Evolutionary conservation across 768 basidiomycete genomes (phyloP).

Genomic region (Boletus rex-veris): DNA sequence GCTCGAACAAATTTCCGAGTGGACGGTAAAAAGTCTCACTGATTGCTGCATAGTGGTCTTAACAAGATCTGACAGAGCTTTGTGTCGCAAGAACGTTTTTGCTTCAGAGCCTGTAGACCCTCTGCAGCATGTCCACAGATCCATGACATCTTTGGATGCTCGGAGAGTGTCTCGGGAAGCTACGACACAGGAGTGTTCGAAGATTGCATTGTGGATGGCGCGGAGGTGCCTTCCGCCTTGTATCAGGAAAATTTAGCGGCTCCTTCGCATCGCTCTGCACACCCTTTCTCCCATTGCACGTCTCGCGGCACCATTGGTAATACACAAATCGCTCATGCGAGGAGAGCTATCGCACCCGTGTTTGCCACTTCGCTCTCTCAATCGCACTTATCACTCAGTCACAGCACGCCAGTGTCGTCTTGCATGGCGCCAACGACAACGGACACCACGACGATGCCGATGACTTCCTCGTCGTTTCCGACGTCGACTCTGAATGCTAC

Average conservation of each 20-base stretch:
- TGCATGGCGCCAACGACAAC: conserved; percentile 1
- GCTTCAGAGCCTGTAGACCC: conserved; percentile 68
- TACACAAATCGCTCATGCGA: conserved; percentile 29
- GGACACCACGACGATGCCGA: conserved; percentile 1
- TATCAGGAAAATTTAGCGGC: conserved; percentile 57
- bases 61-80: conserved; percentile 47
- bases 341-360: conserved; percentile 23
- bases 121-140: conserved; percentile 57
- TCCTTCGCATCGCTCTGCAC: conserved; percentile 53
- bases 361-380: background rate
- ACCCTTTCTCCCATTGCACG: conserved; percentile 59
- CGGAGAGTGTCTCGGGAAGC: conserved; percentile 59
- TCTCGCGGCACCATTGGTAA: conserved; percentile 51
- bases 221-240: conserved; percentile 58
- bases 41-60: conserved; percentile 6
- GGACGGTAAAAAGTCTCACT: conserved; percentile 48
- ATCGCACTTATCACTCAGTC: background rate
- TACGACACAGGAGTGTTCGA: conserved; percentile 46
- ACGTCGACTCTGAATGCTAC: background rate
- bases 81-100: conserved; percentile 57
- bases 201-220: conserved; percentile 51
- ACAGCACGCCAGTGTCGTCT: background rate
- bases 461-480: conserved; percentile 6
- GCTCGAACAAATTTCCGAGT: conserved; percentile 60
- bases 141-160: conserved; percentile 53